A percentile compares a stretch with the other conserved stretches of the same genome.
These are phyloP conservation scores for Ogataea hybrid DNA, from an alignment of 1,139 yeast species.

Conservation along the genomic window DNA sequence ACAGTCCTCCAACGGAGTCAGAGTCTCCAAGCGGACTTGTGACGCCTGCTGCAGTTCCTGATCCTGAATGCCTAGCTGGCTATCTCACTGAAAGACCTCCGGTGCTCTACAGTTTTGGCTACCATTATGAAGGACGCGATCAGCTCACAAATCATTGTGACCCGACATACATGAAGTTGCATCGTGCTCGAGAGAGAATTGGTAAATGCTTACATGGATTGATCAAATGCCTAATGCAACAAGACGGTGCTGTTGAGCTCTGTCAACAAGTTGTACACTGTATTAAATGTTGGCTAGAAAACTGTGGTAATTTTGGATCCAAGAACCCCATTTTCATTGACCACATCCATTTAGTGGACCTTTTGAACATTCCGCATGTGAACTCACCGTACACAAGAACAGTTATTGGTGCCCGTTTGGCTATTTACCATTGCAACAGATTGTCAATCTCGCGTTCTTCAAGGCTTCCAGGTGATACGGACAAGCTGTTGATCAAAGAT, in stretches of 20 bases:
- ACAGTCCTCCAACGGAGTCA: slow-evolving; percentile 31
- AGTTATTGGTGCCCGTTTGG: slow-evolving; percentile 73
- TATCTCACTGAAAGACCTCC: slow-evolving; percentile 59
- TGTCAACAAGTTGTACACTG: slow-evolving; percentile 66
- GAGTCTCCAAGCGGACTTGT: slow-evolving; percentile 29
- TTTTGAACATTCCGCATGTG: slow-evolving; percentile 44
- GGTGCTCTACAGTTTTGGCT: slow-evolving; percentile 47
- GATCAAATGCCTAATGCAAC: slow-evolving; percentile 46
- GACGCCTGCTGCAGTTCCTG: slow-evolving; percentile 30
- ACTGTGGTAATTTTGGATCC: slow-evolving; percentile 30
- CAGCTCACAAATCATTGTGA: slow-evolving; percentile 45
- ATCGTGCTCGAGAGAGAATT: slow-evolving; percentile 56
- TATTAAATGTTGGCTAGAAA: slow-evolving; percentile 69
- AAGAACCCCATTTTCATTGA: slow-evolving; percentile 28
- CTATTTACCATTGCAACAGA: slow-evolving; percentile 74
- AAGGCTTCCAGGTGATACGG: slow-evolving; percentile 67
- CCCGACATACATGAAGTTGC: slow-evolving; percentile 58
- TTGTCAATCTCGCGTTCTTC: slow-evolving; percentile 74
- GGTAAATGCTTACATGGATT: slow-evolving; percentile 70
- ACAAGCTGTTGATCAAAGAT: slow-evolving; percentile 63
- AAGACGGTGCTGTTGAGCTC: slow-evolving; percentile 68
- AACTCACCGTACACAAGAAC: slow-evolving; percentile 79
- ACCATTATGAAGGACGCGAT: slow-evolving; percentile 49
- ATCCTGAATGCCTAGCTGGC: slow-evolving; percentile 42
- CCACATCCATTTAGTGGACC: slow-evolving; percentile 36